Evolutionary conservation across 2,329 filamentous ascomycete species (phyloP).

Genomic region (Neonectria ditissima): DNA sequence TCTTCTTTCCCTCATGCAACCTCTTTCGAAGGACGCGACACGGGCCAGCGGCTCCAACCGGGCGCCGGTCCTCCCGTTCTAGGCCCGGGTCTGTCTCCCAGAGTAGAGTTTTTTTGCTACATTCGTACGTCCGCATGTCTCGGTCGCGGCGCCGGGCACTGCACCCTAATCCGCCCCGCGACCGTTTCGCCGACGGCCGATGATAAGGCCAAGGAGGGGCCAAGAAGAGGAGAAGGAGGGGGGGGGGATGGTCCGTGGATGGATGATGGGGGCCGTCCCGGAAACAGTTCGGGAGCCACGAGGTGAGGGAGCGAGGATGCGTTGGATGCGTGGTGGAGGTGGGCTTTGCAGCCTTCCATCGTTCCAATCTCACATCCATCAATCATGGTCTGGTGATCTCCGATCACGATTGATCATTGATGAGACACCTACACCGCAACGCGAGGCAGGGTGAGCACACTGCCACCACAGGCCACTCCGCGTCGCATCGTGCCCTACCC

Average conservation of each 20-base stretch:
- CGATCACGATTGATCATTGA: slow-evolving; percentile 16
- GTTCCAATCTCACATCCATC: slow-evolving; percentile 17
- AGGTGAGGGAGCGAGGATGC: slow-evolving; percentile 1
- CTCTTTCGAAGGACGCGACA: slow-evolving; percentile 33
- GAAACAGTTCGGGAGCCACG: slow-evolving; percentile 18
- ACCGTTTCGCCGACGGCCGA: not conserved
- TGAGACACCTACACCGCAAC: not conserved
- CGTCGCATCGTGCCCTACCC: slow-evolving; percentile 10
- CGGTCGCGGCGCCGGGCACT: not conserved
- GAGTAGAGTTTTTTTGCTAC: not conserved
- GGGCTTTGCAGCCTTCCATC: slow-evolving; percentile 22
- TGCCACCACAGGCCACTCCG: slow-evolving; percentile 11
- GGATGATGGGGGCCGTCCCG: slow-evolving; percentile 10
- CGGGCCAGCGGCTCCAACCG: slow-evolving; percentile 42
- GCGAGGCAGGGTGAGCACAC: slow-evolving; percentile 18
- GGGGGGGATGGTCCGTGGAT: slow-evolving; percentile 3
- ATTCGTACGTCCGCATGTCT: not conserved
- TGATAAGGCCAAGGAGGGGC: slow-evolving; percentile 8
- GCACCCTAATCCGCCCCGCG: not conserved
- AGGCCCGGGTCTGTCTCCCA: slow-evolving; percentile 12
- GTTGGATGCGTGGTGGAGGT: not conserved
- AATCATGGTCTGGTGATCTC: slow-evolving; percentile 26
- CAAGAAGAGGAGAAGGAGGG: not conserved
- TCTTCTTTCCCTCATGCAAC: slow-evolving; percentile 30
- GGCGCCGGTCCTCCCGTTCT: slow-evolving; percentile 30